These are phyloP conservation scores for Aspergillus homomorphus DNA, from an alignment of 495 filamentous ascomycete species.

Conservation along the genomic window DNA sequence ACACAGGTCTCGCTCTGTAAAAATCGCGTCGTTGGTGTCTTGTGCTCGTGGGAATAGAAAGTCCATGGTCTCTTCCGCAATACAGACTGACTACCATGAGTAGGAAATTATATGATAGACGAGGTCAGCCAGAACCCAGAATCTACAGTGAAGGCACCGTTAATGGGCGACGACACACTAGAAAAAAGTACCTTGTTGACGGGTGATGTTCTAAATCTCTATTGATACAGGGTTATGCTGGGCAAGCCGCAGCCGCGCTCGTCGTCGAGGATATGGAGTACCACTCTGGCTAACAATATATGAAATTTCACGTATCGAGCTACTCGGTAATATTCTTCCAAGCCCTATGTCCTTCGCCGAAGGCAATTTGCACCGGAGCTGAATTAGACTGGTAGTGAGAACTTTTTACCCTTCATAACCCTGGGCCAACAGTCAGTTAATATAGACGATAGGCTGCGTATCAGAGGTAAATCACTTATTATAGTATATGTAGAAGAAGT, in stretches of 20 bases:
- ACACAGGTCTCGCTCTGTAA: no score
- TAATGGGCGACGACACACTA: neutral
- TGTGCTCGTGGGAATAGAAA: neutral
- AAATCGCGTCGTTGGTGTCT: neutral
- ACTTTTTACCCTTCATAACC: conserved; percentile 84
- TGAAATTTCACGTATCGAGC: neutral
- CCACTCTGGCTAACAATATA: neutral
- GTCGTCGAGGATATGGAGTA: neutral
- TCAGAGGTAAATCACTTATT: conserved; percentile 61
- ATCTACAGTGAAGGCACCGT: neutral
- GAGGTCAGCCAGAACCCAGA: neutral
- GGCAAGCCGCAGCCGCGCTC: neutral
- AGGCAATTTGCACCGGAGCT: neutral
- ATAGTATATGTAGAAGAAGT: conserved; percentile 99
- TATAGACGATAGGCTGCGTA: neutral
- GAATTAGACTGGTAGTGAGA: conserved; percentile 74
- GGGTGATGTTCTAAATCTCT: neutral
- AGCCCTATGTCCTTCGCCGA: neutral
- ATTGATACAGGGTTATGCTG: neutral
- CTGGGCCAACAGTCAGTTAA: conserved; percentile 32
- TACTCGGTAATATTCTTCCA: neutral
- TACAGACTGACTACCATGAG: neutral
- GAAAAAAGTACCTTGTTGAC: neutral
- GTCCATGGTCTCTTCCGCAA: neutral
- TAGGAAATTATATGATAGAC: no score